Base-by-base conservation (phyloP, 768 basidiomycete genomes). In the Gymnopilus dilepis region DNA sequence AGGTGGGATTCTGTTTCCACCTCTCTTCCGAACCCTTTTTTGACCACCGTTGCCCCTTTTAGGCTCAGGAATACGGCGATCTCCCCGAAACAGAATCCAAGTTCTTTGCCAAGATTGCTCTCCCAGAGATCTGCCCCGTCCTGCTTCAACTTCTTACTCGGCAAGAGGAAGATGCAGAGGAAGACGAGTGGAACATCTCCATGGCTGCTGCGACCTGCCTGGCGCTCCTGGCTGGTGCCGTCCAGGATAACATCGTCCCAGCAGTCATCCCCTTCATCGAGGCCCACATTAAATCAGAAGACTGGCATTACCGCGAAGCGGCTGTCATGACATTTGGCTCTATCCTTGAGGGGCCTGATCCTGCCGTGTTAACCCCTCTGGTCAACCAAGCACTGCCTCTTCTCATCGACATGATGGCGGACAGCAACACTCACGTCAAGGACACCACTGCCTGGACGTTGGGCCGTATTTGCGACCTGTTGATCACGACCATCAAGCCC, bases 401-500 rank as follows among this genome's bases (percentile, higher is more conserved):
- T 40, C 84, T 99, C 50, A 95, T 99, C 71, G 88, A 89, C 67
- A 97, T 97, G 95, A 97, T 99, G 94, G 82, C 79, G 48, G 97
- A 99, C 72, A 69, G 81, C 34, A 88, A 95, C 64, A 47, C 85
- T 2, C 91, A 94, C 62, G 97, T 99, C 67, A 94, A 96, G 76
- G 97, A 99, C 73, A 97, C 95, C 1, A 94, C 94, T 26, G 96
- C 97, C 2, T 99, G 97, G 97, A 99, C 97, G 1, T 83, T 99
- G 13, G 96, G 96, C 19, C 83, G 95, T 40, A 97, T 99, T 65
- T 97, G 95, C 71, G 97, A 99, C 70, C 77, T 94, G 59, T 81
- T 98, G 66, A 87, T 96, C 67, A 76, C 84, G 50, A 86, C 89
- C 17, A 95, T 99, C 79, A 92, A 95, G 70, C 89, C 92, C 1